phyloP scores from a whole-genome alignment of 1,139 yeast genomes.

The Suhomyces panamericanus region DNA sequence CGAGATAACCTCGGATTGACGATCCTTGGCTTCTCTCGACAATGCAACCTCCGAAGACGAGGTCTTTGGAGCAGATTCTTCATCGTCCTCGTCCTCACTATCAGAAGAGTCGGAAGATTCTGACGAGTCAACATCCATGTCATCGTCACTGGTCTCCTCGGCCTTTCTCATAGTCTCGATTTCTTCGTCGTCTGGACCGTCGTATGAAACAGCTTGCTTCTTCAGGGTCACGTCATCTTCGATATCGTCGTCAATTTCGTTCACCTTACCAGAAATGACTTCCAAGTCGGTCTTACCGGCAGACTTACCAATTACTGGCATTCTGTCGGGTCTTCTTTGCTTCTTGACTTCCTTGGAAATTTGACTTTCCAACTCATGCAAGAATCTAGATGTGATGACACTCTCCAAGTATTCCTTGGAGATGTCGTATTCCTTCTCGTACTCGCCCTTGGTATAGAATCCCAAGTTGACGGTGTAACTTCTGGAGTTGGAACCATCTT shows the following conservation, averaged over 20 bases:
- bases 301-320: constrained; percentile 74
- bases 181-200: constrained; percentile 93
- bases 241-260: constrained; percentile 35
- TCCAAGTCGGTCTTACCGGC: constrained; percentile 56
- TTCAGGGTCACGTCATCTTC: constrained; percentile 66
- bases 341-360: constrained; percentile 81
- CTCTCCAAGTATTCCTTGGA: constrained; percentile 75
- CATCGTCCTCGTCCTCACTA: constrained; percentile 30
- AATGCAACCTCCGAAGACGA: constrained; percentile 25
- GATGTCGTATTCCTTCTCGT: constrained; percentile 85
- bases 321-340: constrained; percentile 61
- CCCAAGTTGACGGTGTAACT: constrained; percentile 72
- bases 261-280: constrained; percentile 35
- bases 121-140: constrained; percentile 39
- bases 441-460: constrained; percentile 77
- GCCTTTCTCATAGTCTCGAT: constrained; percentile 83
- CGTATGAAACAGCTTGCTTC: constrained; percentile 89
- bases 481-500: constrained; percentile 58
- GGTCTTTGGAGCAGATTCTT: constrained; percentile 21
- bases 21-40: constrained; percentile 68
- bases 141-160: constrained; percentile 71
- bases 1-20: constrained; percentile 80
- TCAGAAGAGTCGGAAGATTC: constrained; percentile 27
- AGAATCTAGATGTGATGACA: constrained; percentile 64
- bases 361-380: constrained; percentile 66